Evolutionary conservation across 2,329 filamentous ascomycete genomes (phyloP).

Genomic region (Nothomitra cinnamomea): DNA sequence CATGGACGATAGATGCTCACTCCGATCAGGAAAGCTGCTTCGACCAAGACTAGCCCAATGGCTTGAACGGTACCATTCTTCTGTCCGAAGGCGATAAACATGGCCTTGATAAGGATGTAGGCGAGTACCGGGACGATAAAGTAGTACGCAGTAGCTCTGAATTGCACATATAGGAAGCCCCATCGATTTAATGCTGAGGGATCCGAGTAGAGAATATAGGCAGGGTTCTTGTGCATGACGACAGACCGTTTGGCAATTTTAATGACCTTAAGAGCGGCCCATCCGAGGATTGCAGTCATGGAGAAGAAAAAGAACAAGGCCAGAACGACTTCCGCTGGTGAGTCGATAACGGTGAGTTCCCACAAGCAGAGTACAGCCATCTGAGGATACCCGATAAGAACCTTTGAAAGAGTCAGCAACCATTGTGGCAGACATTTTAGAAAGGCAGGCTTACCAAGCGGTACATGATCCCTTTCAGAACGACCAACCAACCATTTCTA

Average conservation of each 20-base stretch:
- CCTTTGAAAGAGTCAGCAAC: slow-evolving; percentile 19
- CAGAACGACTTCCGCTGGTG: slow-evolving; percentile 67
- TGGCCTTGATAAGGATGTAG: slow-evolving; percentile 72
- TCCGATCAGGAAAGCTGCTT: slow-evolving; percentile 59
- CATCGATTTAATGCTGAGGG: slow-evolving; percentile 91
- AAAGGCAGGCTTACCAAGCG: slow-evolving; percentile 37
- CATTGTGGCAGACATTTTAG: not conserved
- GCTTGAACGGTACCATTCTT: slow-evolving; percentile 55
- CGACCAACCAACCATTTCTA: slow-evolving; percentile 82
- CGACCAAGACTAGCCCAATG: slow-evolving; percentile 66
- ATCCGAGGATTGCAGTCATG: slow-evolving; percentile 59
- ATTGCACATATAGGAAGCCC: slow-evolving; percentile 96
- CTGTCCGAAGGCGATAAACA: slow-evolving; percentile 77
- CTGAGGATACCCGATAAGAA: slow-evolving; percentile 81
- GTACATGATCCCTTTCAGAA: slow-evolving; percentile 87
- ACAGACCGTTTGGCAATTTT: slow-evolving; percentile 77
- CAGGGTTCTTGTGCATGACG: slow-evolving; percentile 84
- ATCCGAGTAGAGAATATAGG: slow-evolving; percentile 92
- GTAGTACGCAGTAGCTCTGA: slow-evolving; percentile 89
- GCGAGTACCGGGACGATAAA: slow-evolving; percentile 67
- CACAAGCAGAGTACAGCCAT: slow-evolving; percentile 82
- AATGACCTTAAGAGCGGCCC: slow-evolving; percentile 83
- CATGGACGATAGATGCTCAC: slow-evolving; percentile 73
- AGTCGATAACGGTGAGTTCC: slow-evolving; percentile 81
- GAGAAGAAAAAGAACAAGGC: slow-evolving; percentile 80